Evolutionary conservation across 2,329 filamentous ascomycete species (phyloP), one percentile per base, ranked within the genome.

Genomic region (Penicillium sp.): DNA sequence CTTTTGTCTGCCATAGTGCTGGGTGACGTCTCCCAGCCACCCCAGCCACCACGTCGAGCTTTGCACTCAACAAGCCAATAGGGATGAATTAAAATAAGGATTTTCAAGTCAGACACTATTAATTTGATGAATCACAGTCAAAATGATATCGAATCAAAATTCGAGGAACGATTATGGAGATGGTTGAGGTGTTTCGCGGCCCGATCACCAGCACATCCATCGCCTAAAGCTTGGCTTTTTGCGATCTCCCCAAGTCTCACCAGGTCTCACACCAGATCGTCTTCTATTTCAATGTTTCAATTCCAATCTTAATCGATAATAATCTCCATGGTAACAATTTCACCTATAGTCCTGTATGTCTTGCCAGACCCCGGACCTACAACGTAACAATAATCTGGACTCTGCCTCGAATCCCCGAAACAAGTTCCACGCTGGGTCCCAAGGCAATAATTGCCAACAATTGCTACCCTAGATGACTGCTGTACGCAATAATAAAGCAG

Each of bases 11-110:
- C 55, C 55, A 58, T 52, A 45, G 50, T 58, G 55, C 56, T 60
- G 57, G 63, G 59, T 49, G 57, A 43, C 57, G 50, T 12, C 49
- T 63, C 65, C 65, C 65, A 67, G 65, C 65, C 65, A 61, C 63
- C 65, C 65, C 65, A 67, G 65, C 65, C 65, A 61, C 65, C 63
- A 60, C 48, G 29, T 29, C 41, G 49, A 55, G 50, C 19, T 53
- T 52, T 44, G 43, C 38, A 45, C 33, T 19, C 27, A 38, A 51
- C 55, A 62, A 29, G 36, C 61, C 65, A 66, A 66, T 67, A 61
- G 43, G 49, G 48, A 59, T 49, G 33, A 48, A 53, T 61, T 48
- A 66, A 57, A 64, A 58, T 41, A 36, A 21, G 53, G 57, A 59
- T 51, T 61, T 43, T 59, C 50, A 38, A 55, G 43, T 58, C 49